Percentiles rank a stretch among this genome's conserved stretches.
Evolutionary conservation across 148 eudicot species (phyloP).

Genomic region (Chenopodium formosanum): DNA sequence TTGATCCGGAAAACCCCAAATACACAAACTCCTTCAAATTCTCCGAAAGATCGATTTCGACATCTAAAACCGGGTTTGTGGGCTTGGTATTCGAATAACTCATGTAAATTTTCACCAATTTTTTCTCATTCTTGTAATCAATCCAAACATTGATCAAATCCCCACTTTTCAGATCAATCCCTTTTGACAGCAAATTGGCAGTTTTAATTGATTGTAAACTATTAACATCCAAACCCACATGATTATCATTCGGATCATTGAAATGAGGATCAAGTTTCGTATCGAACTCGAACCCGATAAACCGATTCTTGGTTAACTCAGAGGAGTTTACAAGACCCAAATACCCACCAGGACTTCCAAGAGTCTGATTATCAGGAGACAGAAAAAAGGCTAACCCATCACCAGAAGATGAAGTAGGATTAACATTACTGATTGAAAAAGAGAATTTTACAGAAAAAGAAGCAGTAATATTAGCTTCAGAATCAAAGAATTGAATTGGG

Average conservation of each 20-base stretch:
- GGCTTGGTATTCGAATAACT: constrained; percentile 54
- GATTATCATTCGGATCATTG: constrained; percentile 69
- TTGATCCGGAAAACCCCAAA: constrained; percentile 86
- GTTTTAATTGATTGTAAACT: constrained; percentile 57
- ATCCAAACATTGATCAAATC: constrained; percentile 64
- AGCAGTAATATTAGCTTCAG: constrained; percentile 45
- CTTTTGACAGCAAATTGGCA: constrained; percentile 29
- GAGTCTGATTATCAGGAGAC: constrained; percentile 52
- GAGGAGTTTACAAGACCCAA: constrained; percentile 76
- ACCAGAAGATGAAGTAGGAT: constrained; percentile 56
- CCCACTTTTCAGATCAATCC: constrained; percentile 67
- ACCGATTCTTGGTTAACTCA: constrained; percentile 58
- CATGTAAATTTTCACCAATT: constrained; percentile 50
- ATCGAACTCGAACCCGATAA: constrained; percentile 82
- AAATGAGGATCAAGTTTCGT: constrained; percentile 55
- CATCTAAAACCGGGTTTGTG: constrained; percentile 41
- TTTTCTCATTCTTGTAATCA: constrained; percentile 54
- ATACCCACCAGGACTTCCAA: constrained; percentile 78
- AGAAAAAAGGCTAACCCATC: constrained; percentile 82
- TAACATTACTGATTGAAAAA: constrained; percentile 50
- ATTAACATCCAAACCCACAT: constrained; percentile 75
- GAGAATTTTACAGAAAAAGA: constrained; percentile 76
- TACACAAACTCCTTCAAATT: constrained; percentile 58
- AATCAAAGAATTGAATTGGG: constrained; percentile 59
- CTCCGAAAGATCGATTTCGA: constrained; percentile 50